Base-by-base conservation (phyloP, 23 red algal species). In the Gracilaria vermiculophylla region DNA sequence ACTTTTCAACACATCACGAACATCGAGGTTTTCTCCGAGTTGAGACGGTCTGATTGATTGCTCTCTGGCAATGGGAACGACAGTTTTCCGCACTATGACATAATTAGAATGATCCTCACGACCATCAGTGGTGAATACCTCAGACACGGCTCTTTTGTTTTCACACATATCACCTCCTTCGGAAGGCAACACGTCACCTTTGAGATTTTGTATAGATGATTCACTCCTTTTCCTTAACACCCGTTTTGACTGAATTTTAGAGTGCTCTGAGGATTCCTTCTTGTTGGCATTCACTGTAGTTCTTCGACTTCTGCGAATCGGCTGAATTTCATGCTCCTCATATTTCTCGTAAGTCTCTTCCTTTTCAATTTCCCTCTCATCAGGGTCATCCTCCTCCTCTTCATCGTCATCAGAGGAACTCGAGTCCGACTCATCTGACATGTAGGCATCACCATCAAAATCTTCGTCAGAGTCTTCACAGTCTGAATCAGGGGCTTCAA, bases 401-500 rank as follows among this genome's bases (percentile, higher is more conserved):
- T 88, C 83, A 1, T 88, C 69, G 12, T 49, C 48, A 37, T 32
- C 71, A 10, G 82, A 87, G 29, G 82, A 87, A 52, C 34, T 60
- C 32, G 75, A 52, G 49, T 77, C 50, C 13, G 91, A 80, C 34
- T 53, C 62, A 39, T 73, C 83, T 17, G 66, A 77, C 29, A 44
- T 0, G 69, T 57, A 71, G 28, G 42, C 40, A 23, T 85, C 54
- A 20, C 72, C 81, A 33, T 87, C 72, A 64, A 94, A 87, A 67
- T 83, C 84, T 54, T 77, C 82, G 33, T 86, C 78, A 17, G 78
- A 87, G 51, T 70, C 84, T 42, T 64, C 92, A 71, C 29, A 64
- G 28, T 94, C 92, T 5, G 69, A 86, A 69, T 83, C 86, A 58
- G 56, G 70, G 44, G 76, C 83, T 66, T 54, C 83, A 87, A 94